Base-by-base conservation (phyloP, 169 alveolate genomes). In the Plasmodium vivax region DNA sequence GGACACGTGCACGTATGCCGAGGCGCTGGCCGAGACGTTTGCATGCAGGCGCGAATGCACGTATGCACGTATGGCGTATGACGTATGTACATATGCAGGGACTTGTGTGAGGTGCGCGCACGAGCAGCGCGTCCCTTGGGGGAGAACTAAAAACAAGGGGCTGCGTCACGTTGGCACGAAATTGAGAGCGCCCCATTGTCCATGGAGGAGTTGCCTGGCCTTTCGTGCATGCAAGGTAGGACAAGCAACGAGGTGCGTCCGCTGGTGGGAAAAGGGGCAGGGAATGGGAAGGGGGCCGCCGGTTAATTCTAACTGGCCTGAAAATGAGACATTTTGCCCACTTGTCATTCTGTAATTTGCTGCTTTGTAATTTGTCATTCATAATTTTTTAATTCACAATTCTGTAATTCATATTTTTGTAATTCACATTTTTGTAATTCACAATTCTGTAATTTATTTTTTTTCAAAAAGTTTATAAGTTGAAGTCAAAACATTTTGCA, bases 221-320 rank as follows among this genome's bases (percentile, higher is more conserved):
- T 38, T 74, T 27, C 85, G 81, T 75, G 85, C 93, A 85, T 85
- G 93, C 93, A 85, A 19, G 12, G 36, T 71, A 43, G 43, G 45
- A 54, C 45, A 84, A 30, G 56, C 12, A 23, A 30, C 30, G 77
- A 68, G 43, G n/a, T n/a, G 16, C 38, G 16, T 68, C 27, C 77
- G 16, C 38, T 2, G 77, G n/a, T 68, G 77, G 32, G 41, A 10
- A 68, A 68, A 68, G 5, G 32, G 77, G 77, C 38, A 68, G 9
- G 38, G 77, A 68, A 30, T 68, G 27, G 77, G 77, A 68, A n/a
- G 38, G n/a, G 36, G 77, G 38, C 3, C 10, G 41, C n/a, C 38
- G 32, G 32, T 68, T 68, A 68, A 23, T 68, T 68, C 77, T 68
- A 68, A 68, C 38, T 68, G 23, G 14, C n/a, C n/a, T 68, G 77